Evolutionary conservation across 495 filamentous ascomycete species (phyloP), one percentile per base, ranked within the genome.

Genomic region (Endocarpon pusillum): DNA sequence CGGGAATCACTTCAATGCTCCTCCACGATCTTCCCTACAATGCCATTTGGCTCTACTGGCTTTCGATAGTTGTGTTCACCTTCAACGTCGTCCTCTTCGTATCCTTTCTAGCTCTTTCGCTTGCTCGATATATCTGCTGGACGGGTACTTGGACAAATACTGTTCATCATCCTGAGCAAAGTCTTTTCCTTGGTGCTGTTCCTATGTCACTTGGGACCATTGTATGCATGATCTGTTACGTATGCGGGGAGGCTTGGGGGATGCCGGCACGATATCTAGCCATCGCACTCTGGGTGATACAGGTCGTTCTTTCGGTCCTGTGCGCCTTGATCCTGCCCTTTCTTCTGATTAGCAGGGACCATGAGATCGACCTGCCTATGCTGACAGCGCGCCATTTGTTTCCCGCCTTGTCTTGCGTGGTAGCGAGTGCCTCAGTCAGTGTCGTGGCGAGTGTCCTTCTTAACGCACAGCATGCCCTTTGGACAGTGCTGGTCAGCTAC

Each of bases 171-270:
- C 69, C 72, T 0, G 51, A 53, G 0, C 70, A 78, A 38, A 67
- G 62, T 2, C 57, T 78, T 25, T 78, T 76, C 42, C 49, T 77
- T 2, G 73, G 69, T 0, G 67, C 67, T 0, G 56, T 75, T 21
- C 73, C 73, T 0, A 75, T 77, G 68, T 70, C 69, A 4, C 57
- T 77, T 11, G 65, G 69, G 0, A 78, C 69, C 3, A 67, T 74
- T 15, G 53, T 73, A 32, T 71, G 69, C 32, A 72, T 73, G 67
- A 49, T 65, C 16, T 54, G 55, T 15, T 53, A 60, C 14, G 59
- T 71, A 4, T 73, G 68, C 37, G 67, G 69, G 0, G 66, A 68
- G 0, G 47, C 45, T 3, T 71, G 63, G 68, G 66, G 66, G 0
- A 37, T 51, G 11, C 51, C 54, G 49, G 33, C 45, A 1, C 29